phyloP scores from a whole-genome alignment of 768 basidiomycete species.

The Coprinellus micaceus region DNA sequence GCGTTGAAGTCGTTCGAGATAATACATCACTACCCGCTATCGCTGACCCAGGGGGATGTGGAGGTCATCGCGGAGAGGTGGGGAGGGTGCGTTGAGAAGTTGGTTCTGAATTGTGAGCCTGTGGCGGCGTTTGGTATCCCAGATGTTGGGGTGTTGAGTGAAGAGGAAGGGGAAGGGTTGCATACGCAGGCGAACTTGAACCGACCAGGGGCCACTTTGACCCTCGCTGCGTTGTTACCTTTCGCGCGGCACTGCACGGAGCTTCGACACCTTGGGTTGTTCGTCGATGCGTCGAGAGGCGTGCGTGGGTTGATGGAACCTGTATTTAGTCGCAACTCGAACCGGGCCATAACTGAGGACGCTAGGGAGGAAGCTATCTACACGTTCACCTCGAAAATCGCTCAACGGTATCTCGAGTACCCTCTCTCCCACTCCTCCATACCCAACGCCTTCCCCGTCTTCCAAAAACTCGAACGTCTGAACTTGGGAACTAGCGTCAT shows the following conservation, averaged over 20 bases:
- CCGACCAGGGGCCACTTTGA: constrained; percentile 21
- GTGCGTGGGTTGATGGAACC: constrained; percentile 4
- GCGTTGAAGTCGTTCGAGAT: constrained; percentile 26
- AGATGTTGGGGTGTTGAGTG: neutral
- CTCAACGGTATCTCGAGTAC: neutral
- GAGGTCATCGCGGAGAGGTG: constrained; percentile 39
- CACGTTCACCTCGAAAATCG: neutral
- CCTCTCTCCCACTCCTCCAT: neutral
- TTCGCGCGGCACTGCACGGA: constrained; percentile 32
- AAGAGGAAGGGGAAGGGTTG: neutral
- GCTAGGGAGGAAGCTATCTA: neutral
- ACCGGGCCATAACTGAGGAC: neutral
- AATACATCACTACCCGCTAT: constrained; percentile 28
- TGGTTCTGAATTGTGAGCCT: constrained; percentile 41
- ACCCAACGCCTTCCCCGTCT: constrained; percentile 1
- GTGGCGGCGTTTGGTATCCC: neutral
- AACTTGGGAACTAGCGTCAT: constrained; percentile 10
- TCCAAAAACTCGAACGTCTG: constrained; percentile 3
- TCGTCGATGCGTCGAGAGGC: constrained; percentile 24
- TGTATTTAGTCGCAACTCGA: neutral
- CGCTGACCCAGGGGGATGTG: constrained; percentile 35
- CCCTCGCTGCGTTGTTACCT: constrained; percentile 30
- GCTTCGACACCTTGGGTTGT: constrained; percentile 29
- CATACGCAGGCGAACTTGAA: neutral
- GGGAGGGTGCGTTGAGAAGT: constrained; percentile 34